Evolutionary conservation across 768 basidiomycete species (phyloP), one percentile per base, ranked within the genome.

Genomic region (Phylloporus scabripes): DNA sequence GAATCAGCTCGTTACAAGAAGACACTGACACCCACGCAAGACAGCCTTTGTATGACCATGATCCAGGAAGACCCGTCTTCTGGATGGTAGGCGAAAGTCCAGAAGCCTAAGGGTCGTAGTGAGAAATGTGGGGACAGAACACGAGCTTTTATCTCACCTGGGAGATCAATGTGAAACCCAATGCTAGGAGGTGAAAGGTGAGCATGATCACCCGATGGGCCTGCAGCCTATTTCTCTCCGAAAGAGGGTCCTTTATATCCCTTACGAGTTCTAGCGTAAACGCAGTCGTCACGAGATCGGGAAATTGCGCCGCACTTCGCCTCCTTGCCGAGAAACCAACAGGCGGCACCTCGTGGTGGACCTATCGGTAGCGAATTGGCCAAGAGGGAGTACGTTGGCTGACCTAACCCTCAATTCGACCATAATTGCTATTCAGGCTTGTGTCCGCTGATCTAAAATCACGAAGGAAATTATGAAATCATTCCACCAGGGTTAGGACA

Each of bases 31-130:
- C 80, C 46, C 54, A 87, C 85, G 72, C 58, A 34, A 87, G 69
- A 58, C 87, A 91, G 8, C 84, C 85, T 24, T 78, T 65, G 62
- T 87, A 88, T 23, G 60, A 20, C 79, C 80, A 91, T 32, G 77
- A 60, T 17, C 79, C 80, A 2, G 85, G 84, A 20, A 91, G 74
- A 52, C 63, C 70, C 1, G 77, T 78, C 5, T 68, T 81, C 56
- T 79, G 76, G 1, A 73, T 59, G 0, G 69, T 67, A 5, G 88
- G 39, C 8, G 49, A 48, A 4, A 38, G 51, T 6, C 60, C 53
- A 36, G 5, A n/a, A 18, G 41, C 32, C 57, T 61, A 45, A 4
- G 18, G 21, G 17, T n/a, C 28, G 24, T 37, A n/a, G 37, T 59
- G 26, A 61, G 45, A 45, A 15, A 18, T 5, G 40, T 23, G 26